Evolutionary conservation across 768 basidiomycete species (phyloP).

Genomic region (Favolaschia claudopus): DNA sequence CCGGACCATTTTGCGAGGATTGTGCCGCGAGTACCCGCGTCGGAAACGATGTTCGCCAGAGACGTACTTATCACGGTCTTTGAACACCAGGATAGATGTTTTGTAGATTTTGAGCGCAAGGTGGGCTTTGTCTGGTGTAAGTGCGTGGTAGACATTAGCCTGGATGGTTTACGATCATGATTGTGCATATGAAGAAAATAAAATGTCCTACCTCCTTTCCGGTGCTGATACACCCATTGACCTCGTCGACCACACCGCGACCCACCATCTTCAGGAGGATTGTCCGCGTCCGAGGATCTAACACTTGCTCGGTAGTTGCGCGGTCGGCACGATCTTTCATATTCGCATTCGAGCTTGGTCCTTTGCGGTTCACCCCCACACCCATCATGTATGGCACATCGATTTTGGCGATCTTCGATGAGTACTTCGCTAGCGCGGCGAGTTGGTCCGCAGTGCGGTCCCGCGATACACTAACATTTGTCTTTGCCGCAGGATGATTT

Average conservation of each 20-base stretch:
- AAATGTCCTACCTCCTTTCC: conserved; percentile 91
- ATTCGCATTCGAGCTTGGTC: conserved; percentile 86
- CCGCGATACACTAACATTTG: conserved; percentile 43
- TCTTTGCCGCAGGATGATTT: conserved; percentile 61
- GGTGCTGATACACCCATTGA: conserved; percentile 96
- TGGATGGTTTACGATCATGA: conserved; percentile 37
- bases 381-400: conserved; percentile 73
- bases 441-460: conserved; percentile 78
- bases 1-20: conserved; percentile 98
- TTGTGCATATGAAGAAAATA: conserved; percentile 12
- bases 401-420: conserved; percentile 76
- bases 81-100: conserved; percentile 96
- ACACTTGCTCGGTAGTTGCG: conserved; percentile 95
- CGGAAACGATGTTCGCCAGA: conserved; percentile 96
- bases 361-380: conserved; percentile 90
- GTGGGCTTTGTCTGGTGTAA: conserved; percentile 61
- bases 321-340: conserved; percentile 96
- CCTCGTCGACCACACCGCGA: conserved; percentile 83
- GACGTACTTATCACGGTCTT: conserved; percentile 97
- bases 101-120: conserved; percentile 98
- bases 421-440: conserved; percentile 77
- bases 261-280: conserved; percentile 98
- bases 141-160: conserved; percentile 98
- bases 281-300: conserved; percentile 93
- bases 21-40: conserved; percentile 85